Conservation (phyloP, 106 monocot genomes). For the Triglochin maritima region DNA sequence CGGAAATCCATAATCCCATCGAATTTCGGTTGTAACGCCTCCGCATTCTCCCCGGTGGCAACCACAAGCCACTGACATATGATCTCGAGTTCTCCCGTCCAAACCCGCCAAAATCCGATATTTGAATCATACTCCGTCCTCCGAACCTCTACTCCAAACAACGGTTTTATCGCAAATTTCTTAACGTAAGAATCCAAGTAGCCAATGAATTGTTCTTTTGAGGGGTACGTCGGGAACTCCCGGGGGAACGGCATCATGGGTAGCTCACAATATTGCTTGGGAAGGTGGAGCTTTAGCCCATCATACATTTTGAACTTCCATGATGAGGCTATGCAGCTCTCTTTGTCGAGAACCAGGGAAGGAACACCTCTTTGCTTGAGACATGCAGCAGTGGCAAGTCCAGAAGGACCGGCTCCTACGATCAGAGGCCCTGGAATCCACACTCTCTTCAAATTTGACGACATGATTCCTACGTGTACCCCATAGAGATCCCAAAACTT, state of each 20-base stretch:
- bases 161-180: constrained; percentile 37
- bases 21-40: constrained; percentile 5
- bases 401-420: constrained; percentile 75
- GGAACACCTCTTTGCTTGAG: constrained; percentile 55
- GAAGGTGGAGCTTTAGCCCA: constrained; percentile 61
- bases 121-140: constrained; percentile 37
- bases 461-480: not conserved
- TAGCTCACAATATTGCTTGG: constrained; percentile 71
- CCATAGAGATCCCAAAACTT: constrained; percentile 9
- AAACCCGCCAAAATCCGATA: constrained; percentile 13
- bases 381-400: constrained; percentile 66
- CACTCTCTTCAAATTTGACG: constrained; percentile 23
- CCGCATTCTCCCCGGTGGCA: constrained; percentile 15
- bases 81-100: constrained; percentile 4
- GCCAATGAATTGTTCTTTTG: constrained; percentile 55
- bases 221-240: constrained; percentile 59
- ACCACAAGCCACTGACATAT: constrained; percentile 13
- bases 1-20: constrained; percentile 4
- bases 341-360: constrained; percentile 55
- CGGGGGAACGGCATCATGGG: constrained; percentile 58
- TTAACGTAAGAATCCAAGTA: constrained; percentile 51
- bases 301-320: constrained; percentile 74
- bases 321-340: constrained; percentile 46
- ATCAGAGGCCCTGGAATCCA: constrained; percentile 68
- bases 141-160: constrained; percentile 39